These are phyloP conservation scores for Nelumbo lutea DNA, from an alignment of 164 flowering plant species.

Conservation along the genomic window DNA sequence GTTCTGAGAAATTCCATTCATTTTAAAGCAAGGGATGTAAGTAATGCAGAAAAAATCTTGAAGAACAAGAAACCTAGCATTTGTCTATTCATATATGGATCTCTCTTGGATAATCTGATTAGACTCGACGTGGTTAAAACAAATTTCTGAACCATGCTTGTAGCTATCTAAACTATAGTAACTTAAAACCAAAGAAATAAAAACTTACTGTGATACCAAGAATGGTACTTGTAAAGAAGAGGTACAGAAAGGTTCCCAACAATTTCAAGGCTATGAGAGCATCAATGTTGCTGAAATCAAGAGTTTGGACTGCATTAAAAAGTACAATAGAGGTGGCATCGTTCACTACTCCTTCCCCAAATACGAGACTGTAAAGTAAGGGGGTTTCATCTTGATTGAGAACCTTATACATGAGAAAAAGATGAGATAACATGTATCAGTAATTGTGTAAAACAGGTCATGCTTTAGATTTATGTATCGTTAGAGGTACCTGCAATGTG, in stretches of 20 bases:
- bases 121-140: not conserved
- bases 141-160: not conserved
- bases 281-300: conserved; percentile 32
- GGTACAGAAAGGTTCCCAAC: conserved; percentile 55
- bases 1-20: not conserved
- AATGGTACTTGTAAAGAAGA: conserved; percentile 52
- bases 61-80: not conserved
- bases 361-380: conserved; percentile 59
- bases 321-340: conserved; percentile 71
- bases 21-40: not conserved
- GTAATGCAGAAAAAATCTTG: not conserved
- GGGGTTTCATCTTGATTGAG: conserved; percentile 67
- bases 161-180: not conserved
- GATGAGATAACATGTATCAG: not conserved
- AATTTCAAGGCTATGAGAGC: conserved; percentile 33
- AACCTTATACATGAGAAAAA: conserved; percentile 33
- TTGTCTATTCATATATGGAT: not conserved
- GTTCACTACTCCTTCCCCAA: conserved; percentile 72
- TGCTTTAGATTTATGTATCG: not conserved
- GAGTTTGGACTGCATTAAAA: conserved; percentile 53
- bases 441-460: not conserved
- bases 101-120: not conserved
- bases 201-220: conserved; percentile 58
- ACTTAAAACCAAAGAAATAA: not conserved
- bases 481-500: conserved; percentile 44